Evolutionary conservation across 805 yeast species (phyloP).

Genomic region (Zygosaccharomyces rouxii): DNA sequence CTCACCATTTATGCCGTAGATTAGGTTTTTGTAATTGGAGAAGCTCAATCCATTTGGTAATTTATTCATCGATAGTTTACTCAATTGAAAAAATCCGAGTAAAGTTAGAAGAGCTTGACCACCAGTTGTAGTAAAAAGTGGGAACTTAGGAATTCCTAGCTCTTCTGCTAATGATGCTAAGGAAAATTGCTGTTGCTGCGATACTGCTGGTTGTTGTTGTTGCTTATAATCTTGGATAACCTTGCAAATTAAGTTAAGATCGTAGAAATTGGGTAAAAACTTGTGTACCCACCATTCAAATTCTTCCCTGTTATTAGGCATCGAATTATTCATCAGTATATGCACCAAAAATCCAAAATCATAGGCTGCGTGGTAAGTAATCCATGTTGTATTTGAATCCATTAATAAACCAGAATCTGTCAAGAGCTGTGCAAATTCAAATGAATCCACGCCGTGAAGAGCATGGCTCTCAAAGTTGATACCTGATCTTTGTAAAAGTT

Average conservation of each 20-base stretch:
- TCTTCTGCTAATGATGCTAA: conserved; percentile 67
- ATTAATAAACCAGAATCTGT: conserved; percentile 82
- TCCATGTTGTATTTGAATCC: conserved; percentile 68
- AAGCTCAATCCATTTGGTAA: conserved; percentile 36
- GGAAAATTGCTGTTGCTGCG: conserved; percentile 24
- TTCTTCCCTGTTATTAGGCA: conserved; percentile 78
- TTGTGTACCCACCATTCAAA: conserved; percentile 65
- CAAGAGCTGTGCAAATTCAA: conserved; percentile 77
- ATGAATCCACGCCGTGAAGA: conserved; percentile 70
- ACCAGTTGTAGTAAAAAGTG: conserved; percentile 53
- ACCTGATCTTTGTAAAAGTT: conserved; percentile 75
- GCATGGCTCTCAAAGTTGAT: conserved; percentile 73
- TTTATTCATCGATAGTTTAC: conserved; percentile 33
- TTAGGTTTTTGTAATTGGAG: conserved; percentile 43
- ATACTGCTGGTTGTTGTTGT: conserved; percentile 20
- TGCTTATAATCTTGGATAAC: conserved; percentile 29
- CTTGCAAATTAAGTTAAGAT: conserved; percentile 57
- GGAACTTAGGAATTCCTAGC: conserved; percentile 57
- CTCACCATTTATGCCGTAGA: conserved; percentile 45
- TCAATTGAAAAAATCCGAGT: conserved; percentile 59
- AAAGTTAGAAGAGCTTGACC: conserved; percentile 60
- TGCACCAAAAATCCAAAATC: conserved; percentile 88
- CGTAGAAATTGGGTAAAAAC: conserved; percentile 80
- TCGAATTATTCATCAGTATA: conserved; percentile 63
- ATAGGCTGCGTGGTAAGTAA: conserved; percentile 90